Conservation (phyloP, 345 rosid genomes). For the thale cress (Arabidopsis thaliana) region TAIR10.1 NC_003075.7:17331001-17331500, state of each 20-base stretch:
- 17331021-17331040: slow-evolving; percentile 38
- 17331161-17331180: slow-evolving; percentile 67
- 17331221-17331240: slow-evolving; percentile 56
- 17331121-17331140: slow-evolving; percentile 41
- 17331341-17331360: slow-evolving; percentile 38
- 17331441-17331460: slow-evolving; percentile 28
- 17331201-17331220: slow-evolving; percentile 49
- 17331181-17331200: slow-evolving; percentile 53
- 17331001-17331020: slow-evolving; percentile 45
- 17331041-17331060: slow-evolving; percentile 42
- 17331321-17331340: slow-evolving; percentile 51
- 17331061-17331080: slow-evolving; percentile 49
- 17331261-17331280: slow-evolving; percentile 47
- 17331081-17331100: slow-evolving; percentile 58
- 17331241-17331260: slow-evolving; percentile 63
- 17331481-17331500: slow-evolving; percentile 36
- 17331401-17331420: slow-evolving; percentile 37
- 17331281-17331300: slow-evolving; percentile 42
- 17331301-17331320: slow-evolving; percentile 52
- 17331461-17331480: slow-evolving; percentile 39
- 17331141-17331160: slow-evolving; percentile 49
- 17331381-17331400: slow-evolving; percentile 37
- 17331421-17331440: slow-evolving; percentile 13
- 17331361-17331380: slow-evolving; percentile 39
- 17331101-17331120: slow-evolving; percentile 35